Evolutionary conservation across 2,329 filamentous ascomycete genomes (phyloP).

Genomic region (Simplicillium sp.): DNA sequence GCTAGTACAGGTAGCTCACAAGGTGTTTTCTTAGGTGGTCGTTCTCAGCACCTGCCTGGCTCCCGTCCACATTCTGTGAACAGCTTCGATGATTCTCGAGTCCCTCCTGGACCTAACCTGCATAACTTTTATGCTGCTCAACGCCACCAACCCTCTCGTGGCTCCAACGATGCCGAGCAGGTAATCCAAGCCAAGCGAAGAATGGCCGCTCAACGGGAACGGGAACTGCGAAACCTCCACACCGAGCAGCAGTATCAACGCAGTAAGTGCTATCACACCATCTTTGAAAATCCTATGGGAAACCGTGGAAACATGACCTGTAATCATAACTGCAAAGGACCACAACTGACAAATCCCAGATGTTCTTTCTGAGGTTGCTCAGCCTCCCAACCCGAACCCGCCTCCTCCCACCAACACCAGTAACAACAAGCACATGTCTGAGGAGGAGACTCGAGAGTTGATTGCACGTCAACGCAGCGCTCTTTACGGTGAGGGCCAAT

Average conservation of each 20-base stretch:
- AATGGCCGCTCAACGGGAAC: conserved; percentile 97
- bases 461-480: conserved; percentile 94
- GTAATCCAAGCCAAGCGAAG: conserved; percentile 98
- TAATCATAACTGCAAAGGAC: conserved; percentile 8
- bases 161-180: conserved; percentile 88
- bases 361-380: conserved; percentile 35
- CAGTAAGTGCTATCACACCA: conserved; percentile 74
- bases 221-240: conserved; percentile 98
- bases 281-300: conserved; percentile 51
- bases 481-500: conserved; percentile 71
- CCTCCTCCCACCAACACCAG: conserved; percentile 9
- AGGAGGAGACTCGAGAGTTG: conserved; percentile 91
- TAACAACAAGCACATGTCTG: conserved; percentile 74
- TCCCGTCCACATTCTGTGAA: conserved; percentile 76
- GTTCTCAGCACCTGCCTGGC: conserved; percentile 51
- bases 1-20: background rate
- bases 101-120: conserved; percentile 61
- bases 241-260: conserved; percentile 99
- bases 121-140: conserved; percentile 94
- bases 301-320: conserved; percentile 18
- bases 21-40: conserved; percentile 48
- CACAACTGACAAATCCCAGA: conserved; percentile 33
- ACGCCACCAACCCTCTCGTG: conserved; percentile 76
- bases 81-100: conserved; percentile 69
- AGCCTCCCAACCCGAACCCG: conserved; percentile 1